A percentile compares a stretch with the other conserved stretches of the same genome.
Evolutionary conservation across 805 yeast species (phyloP).

Genomic region (Zygosaccharomyces kombuchaensis): DNA sequence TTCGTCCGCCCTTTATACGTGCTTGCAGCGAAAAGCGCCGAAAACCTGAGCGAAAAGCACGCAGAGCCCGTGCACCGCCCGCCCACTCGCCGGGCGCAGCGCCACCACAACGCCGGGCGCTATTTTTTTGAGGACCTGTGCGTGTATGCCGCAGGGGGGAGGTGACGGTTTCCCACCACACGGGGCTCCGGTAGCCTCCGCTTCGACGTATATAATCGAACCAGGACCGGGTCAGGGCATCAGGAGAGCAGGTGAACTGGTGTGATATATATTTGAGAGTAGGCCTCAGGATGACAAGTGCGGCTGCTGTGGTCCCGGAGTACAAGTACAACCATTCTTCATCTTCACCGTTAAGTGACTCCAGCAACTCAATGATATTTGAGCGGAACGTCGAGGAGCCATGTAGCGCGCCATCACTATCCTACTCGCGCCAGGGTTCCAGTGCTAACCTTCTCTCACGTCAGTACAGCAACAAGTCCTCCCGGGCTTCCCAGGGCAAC

Average conservation of each 20-base stretch:
- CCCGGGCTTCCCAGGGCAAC: slow-evolving; percentile 19
- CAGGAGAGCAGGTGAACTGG: too few species aligned
- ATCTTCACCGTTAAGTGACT: slow-evolving; percentile 15
- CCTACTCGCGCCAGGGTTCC: slow-evolving; percentile 13
- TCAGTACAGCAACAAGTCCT: slow-evolving; percentile 11
- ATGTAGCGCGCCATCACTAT: slow-evolving; percentile 15
- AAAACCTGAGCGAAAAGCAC: not conserved
- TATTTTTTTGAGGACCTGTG: not conserved
- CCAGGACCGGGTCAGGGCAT: too few species aligned
- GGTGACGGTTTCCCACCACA: too few species aligned
- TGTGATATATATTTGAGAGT: not conserved
- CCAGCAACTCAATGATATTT: slow-evolving; percentile 45
- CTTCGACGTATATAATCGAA: too few species aligned
- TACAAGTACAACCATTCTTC: slow-evolving; percentile 1
- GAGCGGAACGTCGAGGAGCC: slow-evolving; percentile 67
- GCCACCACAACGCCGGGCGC: not conserved
- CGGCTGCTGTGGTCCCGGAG: not conserved
- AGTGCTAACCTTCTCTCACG: slow-evolving; percentile 12
- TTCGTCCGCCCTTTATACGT: not conserved
- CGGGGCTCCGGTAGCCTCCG: too few species aligned
- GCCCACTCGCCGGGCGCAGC: not conserved
- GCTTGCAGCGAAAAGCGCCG: not conserved
- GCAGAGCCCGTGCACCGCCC: not conserved
- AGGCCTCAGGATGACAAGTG: not conserved
- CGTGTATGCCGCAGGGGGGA: too few species aligned